Evolutionary conservation across 805 yeast genomes (phyloP), one percentile per base, ranked within the genome.

Genomic region (Kockiozyma suomiensis): DNA sequence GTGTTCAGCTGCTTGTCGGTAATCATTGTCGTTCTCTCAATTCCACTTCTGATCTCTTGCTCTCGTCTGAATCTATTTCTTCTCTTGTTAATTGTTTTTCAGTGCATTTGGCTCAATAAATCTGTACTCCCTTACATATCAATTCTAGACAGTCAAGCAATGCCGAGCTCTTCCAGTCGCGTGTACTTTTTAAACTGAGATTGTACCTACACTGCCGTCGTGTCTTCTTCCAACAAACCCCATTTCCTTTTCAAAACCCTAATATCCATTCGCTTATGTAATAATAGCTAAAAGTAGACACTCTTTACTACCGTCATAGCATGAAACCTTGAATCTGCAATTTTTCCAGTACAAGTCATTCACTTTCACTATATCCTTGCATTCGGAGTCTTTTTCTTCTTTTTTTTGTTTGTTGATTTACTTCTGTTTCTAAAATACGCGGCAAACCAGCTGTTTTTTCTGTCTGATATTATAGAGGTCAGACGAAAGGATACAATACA

Each of bases 1-100:
- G 82, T 75, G 73, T 91, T 84, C 72, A 92, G 81, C 74, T 90
- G 94, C 56, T 78, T 78, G 79, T 92, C 97, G 15, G 89, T 79
- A 70, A 92, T 91, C 97, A 92, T 92, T 30, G 10, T 30, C 50
- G 28, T 48, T 48, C 25, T 6, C 30, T 8, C 50, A 23, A 6
- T 46, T n/a, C 5, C 32, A 90, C 90, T 45, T 26, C 53, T 28
- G 47, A 13, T 35, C 33, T 23, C 32, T 32, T 38, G 35, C 13
- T 17, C 32, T 33, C 26, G 33, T 30, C 19, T 10, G 26, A 1
- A 5, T 4, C 30, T 10, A 21, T 19, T 6, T 6, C 23, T 2
- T 43, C 15, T 25, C 23, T n/a, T n/a, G n/a, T n/a, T n/a, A n/a
- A n/a, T n/a, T n/a, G n/a, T n/a, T n/a, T n/a, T n/a, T n/a, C n/a